A percentile compares a stretch with the other conserved stretches of the same genome.
phyloP scores from a whole-genome alignment of 2,329 filamentous ascomycete species.

The Pezicula radicicola region DNA sequence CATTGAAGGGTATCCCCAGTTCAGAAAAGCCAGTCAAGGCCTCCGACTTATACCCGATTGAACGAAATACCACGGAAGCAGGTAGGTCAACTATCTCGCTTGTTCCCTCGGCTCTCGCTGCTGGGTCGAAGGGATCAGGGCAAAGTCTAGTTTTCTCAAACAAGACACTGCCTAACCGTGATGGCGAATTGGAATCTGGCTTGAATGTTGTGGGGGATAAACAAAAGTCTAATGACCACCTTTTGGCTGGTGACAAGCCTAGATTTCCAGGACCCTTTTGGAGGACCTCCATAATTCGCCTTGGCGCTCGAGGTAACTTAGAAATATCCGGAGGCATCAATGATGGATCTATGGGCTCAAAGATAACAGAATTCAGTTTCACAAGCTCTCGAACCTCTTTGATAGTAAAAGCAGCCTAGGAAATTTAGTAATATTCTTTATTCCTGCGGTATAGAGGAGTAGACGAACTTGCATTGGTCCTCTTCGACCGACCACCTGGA shows the following conservation, averaged over 20 bases:
- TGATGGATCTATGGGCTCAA: constrained; percentile 63
- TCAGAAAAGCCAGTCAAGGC: constrained; percentile 71
- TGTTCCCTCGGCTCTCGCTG: constrained; percentile 45
- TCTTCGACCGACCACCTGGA: constrained; percentile 84
- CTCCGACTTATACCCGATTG: constrained; percentile 89
- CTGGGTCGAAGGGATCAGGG: constrained; percentile 50
- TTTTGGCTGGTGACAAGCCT: constrained; percentile 48
- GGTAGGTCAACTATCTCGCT: constrained; percentile 51
- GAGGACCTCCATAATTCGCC: constrained; percentile 77
- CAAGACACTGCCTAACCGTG: constrained; percentile 57
- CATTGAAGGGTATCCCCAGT: constrained; percentile 76
- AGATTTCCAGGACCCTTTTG: constrained; percentile 64
- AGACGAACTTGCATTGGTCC: constrained; percentile 76
- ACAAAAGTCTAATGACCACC: constrained; percentile 84
- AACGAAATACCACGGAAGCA: constrained; percentile 78
- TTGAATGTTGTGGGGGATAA: constrained; percentile 71
- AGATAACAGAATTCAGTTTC: constrained; percentile 68
- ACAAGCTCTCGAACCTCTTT: constrained; percentile 91
- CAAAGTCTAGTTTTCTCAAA: constrained; percentile 63
- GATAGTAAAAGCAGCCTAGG: constrained; percentile 85
- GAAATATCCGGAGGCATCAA: constrained; percentile 67
- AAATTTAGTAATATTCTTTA: constrained; percentile 4
- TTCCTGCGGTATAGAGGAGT: not conserved
- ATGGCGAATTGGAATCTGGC: constrained; percentile 36
- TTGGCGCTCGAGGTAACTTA: constrained; percentile 70